phyloP scores from a whole-genome alignment of 2,329 filamentous ascomycete species.

The Neonectria ditissima region DNA sequence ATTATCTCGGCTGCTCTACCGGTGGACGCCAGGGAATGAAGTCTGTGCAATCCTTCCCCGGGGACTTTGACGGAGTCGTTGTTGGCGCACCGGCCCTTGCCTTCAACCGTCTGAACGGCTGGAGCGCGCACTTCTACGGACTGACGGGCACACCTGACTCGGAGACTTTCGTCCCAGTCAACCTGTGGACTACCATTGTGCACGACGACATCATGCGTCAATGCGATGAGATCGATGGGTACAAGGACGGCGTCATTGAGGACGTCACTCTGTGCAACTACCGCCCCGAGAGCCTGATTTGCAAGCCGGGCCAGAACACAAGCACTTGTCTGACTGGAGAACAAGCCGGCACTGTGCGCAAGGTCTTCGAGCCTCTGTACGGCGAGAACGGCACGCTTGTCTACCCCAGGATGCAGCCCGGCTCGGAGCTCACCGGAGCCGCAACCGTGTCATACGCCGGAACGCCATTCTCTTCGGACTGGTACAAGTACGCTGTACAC shows the following conservation, averaged over 20 bases:
- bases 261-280: conserved; percentile 58
- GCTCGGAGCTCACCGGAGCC: conserved; percentile 52
- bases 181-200: conserved; percentile 54
- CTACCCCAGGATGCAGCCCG: conserved; percentile 20
- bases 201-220: conserved; percentile 57
- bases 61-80: conserved; percentile 65
- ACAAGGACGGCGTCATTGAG: conserved; percentile 62
- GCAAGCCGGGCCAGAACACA: conserved; percentile 55
- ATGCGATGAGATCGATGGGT: conserved; percentile 62
- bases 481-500: conserved; percentile 23
- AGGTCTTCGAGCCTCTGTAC: conserved; percentile 5
- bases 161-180: conserved; percentile 36
- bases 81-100: conserved; percentile 61
- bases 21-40: conserved; percentile 70
- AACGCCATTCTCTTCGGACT: conserved; percentile 5
- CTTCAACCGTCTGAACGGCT: conserved; percentile 57
- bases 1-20: conserved; percentile 69
- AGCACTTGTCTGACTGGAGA: conserved; percentile 16
- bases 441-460: conserved; percentile 49
- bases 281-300: conserved; percentile 54
- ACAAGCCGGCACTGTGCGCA: conserved; percentile 19
- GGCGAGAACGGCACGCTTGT: conserved; percentile 50
- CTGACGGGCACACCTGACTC: neutral
- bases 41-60: conserved; percentile 63
- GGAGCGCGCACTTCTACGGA: conserved; percentile 11